phyloP scores from a whole-genome alignment of 768 basidiomycete species.

The Daedaleopsis sinensis region DNA sequence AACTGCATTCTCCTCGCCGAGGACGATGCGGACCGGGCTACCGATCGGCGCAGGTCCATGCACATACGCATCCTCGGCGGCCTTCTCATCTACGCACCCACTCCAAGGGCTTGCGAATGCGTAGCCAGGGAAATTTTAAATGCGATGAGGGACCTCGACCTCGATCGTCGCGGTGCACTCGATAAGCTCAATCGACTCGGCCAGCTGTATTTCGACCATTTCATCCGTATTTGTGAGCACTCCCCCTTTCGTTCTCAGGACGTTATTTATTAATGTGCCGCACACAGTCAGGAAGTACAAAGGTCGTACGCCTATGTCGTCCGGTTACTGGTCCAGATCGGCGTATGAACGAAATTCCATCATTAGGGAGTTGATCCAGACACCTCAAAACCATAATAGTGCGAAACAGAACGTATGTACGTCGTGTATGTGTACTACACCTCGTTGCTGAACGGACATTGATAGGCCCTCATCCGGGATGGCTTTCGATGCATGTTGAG shows the following conservation, averaged over 20 bases:
- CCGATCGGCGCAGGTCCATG: neutral
- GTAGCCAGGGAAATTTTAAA: neutral
- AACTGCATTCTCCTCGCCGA: neutral
- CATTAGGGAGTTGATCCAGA: neutral
- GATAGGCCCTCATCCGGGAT: conserved; percentile 1
- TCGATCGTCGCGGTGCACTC: neutral
- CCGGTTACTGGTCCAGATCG: neutral
- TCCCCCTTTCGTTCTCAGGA: neutral
- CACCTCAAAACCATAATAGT: neutral
- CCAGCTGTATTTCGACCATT: neutral
- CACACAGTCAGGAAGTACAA: neutral
- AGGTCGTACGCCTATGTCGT: neutral
- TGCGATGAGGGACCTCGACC: neutral
- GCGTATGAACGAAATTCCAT: neutral
- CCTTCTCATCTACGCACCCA: neutral
- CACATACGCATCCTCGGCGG: neutral
- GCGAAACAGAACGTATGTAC: neutral
- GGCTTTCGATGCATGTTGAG: neutral
- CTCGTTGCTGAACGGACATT: neutral
- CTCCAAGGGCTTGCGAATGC: neutral
- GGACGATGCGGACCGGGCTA: neutral
- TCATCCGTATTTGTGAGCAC: neutral
- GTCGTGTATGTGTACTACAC: neutral
- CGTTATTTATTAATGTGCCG: neutral
- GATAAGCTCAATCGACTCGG: neutral